Evolutionary conservation across 805 yeast genomes (phyloP), one percentile per base, ranked within the genome.

Genomic region (Barnettozyma sp.): DNA sequence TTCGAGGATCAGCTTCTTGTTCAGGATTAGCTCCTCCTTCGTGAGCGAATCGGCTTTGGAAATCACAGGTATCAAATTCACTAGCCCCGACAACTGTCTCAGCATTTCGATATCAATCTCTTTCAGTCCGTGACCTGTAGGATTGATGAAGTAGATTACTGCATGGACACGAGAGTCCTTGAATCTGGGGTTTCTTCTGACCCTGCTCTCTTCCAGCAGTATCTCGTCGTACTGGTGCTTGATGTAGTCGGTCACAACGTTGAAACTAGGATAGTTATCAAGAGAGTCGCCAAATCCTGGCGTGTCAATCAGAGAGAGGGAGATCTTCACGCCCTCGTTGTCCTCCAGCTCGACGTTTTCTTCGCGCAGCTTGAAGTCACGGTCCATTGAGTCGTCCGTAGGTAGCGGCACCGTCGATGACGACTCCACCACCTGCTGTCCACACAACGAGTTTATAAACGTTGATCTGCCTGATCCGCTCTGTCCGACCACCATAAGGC

Each of bases 391-490:
- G 4, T 53, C 55, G 45, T 79, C 85, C 24, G 78, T 77, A 19
- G 70, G 69, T 19, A 66, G 51, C 41, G 70, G 57, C 11, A 71
- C 64, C 2, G 86, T 77, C 21, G 79, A 71, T 2, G 83, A 73
- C 1, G 78, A 69, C 27, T 82, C 85, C 10, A 82, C 90, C 25
- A 87, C 87, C 48, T 82, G 78, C 45, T 87, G 92, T 41, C 83
- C 95, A 63, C 96, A 87, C 36, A 87, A 67, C 24, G 94, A 82
- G 63, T 88, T 87, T 56, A 88, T 84, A 51, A 87, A 81, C 5
- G 95, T 87, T n/a, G 95, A 82, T 56, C 95, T 73, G 13, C 96
- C 96, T 30, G 78, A 65, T 3, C 97, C 97, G 31, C 80, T 75
- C 54, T 83, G 82, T 28, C 96, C 97, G 38, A 85, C 79, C 25